Evolutionary conservation across 2,329 filamentous ascomycete genomes (phyloP).

Genomic region (Cytospora piceae): DNA sequence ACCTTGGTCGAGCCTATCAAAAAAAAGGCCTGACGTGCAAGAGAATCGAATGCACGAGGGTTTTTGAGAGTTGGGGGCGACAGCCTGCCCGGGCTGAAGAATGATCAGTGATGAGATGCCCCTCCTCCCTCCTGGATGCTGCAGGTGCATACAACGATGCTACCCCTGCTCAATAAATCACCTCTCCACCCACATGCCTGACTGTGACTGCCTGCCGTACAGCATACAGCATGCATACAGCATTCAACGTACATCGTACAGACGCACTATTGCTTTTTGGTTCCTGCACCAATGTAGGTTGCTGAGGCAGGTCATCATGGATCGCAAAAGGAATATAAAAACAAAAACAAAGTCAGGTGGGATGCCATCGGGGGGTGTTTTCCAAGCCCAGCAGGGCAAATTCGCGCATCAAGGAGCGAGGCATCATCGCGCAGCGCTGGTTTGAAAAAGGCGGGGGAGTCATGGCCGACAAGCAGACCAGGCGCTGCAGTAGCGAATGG

Average conservation of each 20-base stretch:
- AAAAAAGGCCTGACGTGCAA: background rate
- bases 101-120: background rate
- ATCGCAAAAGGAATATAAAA: background rate
- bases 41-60: background rate
- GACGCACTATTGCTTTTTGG: conserved; percentile 1
- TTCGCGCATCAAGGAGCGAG: background rate
- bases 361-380: too few species aligned
- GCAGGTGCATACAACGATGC: conserved; percentile 7
- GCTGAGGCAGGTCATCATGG: background rate
- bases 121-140: conserved; percentile 14
- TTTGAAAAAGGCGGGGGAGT: background rate
- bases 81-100: background rate
- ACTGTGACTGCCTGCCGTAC: conserved; percentile 9
- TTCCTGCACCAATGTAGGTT: background rate
- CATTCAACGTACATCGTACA: background rate
- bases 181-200: background rate
- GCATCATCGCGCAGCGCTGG: background rate
- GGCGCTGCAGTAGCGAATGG: conserved; percentile 5
- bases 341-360: too few species aligned
- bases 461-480: too few species aligned
- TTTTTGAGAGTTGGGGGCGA: conserved; percentile 8
- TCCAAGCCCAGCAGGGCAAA: background rate
- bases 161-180: conserved; percentile 12
- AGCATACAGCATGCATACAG: background rate
- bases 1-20: conserved; percentile 3